A percentile compares a stretch with the other conserved stretches of the same genome.
phyloP scores from a whole-genome alignment of 352 stramenopile genomes.

The Phytophthora kernoviae region DNA sequence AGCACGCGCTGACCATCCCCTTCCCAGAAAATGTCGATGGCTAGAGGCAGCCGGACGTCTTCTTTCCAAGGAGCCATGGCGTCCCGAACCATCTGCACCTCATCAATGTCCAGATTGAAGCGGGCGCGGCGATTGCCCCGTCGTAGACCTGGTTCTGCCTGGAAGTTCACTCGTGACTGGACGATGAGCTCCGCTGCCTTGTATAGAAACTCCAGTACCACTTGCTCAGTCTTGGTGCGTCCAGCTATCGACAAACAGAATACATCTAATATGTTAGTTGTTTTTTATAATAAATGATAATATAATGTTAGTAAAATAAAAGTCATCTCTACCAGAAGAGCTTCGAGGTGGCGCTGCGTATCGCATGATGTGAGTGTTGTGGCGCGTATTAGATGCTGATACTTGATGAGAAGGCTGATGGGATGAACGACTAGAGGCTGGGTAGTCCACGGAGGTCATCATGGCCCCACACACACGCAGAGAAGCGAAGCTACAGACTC shows the following conservation, averaged over 20 bases:
- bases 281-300: not conserved
- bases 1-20: conserved; percentile 54
- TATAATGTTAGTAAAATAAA: conserved; percentile 4
- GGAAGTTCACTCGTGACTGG: conserved; percentile 78
- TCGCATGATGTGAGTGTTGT: conserved; percentile 16
- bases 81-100: conserved; percentile 68
- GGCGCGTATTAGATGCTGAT: conserved; percentile 3
- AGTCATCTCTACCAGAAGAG: conserved; percentile 6
- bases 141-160: conserved; percentile 48
- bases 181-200: conserved; percentile 85
- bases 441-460: conserved; percentile 27
- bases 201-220: conserved; percentile 86
- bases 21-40: conserved; percentile 75
- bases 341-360: conserved; percentile 16
- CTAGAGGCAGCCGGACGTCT: conserved; percentile 70
- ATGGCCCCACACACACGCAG: conserved; percentile 9
- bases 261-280: not conserved
- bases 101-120: conserved; percentile 89
- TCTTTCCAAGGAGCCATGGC: conserved; percentile 71
- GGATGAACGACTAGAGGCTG: conserved; percentile 2
- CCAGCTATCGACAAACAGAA: conserved; percentile 37
- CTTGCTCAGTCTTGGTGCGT: conserved; percentile 80
- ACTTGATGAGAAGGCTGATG: conserved; percentile 6
- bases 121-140: conserved; percentile 58
- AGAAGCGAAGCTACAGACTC: conserved; percentile 1